Evolutionary conservation across 2,329 filamentous ascomycete genomes (phyloP), one percentile per base, ranked within the genome.

Genomic region (Lachnellula hyalina): DNA sequence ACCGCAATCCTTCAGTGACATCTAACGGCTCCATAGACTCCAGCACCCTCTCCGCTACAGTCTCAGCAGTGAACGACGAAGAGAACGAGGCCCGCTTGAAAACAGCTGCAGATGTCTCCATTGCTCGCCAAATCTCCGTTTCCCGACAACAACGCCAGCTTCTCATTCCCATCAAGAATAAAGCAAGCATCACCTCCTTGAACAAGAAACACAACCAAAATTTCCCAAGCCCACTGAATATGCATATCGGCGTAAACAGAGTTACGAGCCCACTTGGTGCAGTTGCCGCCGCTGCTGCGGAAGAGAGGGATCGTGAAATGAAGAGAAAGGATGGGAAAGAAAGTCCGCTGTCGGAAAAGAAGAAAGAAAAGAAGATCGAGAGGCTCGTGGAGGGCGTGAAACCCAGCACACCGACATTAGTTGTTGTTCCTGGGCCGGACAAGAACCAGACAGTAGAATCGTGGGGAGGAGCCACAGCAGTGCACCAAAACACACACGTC

Each of bases 61-160:
- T 9, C 9, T 14, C 35, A 32, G 25, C 48, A 15, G 17, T 47
- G 42, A 50, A 23, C 15, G 47, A 47, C 19, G 56, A 77, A 35
- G 73, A 76, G 32, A 51, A 69, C 1, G 73, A 77, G 60, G 67
- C 68, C 21, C 74, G 72, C 6, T 68, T 80, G 14, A 77, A 78
- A 59, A 76, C 76, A 44, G 81, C 83, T 1, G 83, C 85, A 4
- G 80, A 86, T 68, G 75, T 85, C 46, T 86, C 83, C 1, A 87
- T 88, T 61, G 84, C 84, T 0, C 75, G 85, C 1, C 84, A 87
- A 67, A 86, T 88, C 61, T 85, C 81, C 60, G 74, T 87, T 25
- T 85, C 83, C 12, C 73, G 79, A 12, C 77, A 83, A 68, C 85
- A 87, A 68, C 75, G 80, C 17, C 77, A 79, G 64, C 71, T 86